Percentiles rank a stretch among this genome's conserved stretches.
Conservation (phyloP, 2,329 filamentous ascomycete species). For the Venturia oleaginea region DNA sequence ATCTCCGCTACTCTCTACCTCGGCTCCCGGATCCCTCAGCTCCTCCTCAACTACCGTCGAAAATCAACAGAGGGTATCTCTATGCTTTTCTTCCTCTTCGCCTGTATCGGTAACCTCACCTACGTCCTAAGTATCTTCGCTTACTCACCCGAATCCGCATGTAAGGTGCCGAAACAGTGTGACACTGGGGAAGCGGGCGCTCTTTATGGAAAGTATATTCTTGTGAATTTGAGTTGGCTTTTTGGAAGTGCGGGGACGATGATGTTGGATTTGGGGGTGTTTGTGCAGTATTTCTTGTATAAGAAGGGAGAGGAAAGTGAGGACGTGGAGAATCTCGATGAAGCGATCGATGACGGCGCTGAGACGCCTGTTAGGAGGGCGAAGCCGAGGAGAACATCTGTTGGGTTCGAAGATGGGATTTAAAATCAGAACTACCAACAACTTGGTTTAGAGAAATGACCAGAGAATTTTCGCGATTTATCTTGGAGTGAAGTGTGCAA, state of each 20-base stretch:
- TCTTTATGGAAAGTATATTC: constrained; percentile 72
- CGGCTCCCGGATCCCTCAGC: constrained; percentile 78
- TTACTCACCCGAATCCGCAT: constrained; percentile 65
- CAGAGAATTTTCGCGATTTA: too few relatives aligned
- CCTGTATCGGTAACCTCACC: constrained; percentile 88
- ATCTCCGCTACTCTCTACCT: constrained; percentile 85
- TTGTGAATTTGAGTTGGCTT: constrained; percentile 87
- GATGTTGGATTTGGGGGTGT: constrained; percentile 75
- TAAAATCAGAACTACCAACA: neutral
- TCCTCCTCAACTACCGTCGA: constrained; percentile 83
- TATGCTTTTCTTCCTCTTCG: constrained; percentile 92
- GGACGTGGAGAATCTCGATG: neutral
- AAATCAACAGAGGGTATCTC: constrained; percentile 91
- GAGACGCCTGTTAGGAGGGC: neutral
- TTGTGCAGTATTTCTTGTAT: constrained; percentile 81
- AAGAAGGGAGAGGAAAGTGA: neutral
- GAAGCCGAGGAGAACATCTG: neutral
- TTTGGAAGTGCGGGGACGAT: constrained; percentile 82
- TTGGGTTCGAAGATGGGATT: neutral
- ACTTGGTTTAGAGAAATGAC: too few relatives aligned
- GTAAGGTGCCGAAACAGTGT: constrained; percentile 44
- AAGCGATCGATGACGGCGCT: neutral
- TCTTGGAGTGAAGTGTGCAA: too few relatives aligned
- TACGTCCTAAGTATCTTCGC: constrained; percentile 89
- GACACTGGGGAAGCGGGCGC: constrained; percentile 52